Percentiles rank a stretch among this genome's conserved stretches.
phyloP scores from a whole-genome alignment of 2,329 filamentous ascomycete genomes.

The Pezicula carpinea region DNA sequence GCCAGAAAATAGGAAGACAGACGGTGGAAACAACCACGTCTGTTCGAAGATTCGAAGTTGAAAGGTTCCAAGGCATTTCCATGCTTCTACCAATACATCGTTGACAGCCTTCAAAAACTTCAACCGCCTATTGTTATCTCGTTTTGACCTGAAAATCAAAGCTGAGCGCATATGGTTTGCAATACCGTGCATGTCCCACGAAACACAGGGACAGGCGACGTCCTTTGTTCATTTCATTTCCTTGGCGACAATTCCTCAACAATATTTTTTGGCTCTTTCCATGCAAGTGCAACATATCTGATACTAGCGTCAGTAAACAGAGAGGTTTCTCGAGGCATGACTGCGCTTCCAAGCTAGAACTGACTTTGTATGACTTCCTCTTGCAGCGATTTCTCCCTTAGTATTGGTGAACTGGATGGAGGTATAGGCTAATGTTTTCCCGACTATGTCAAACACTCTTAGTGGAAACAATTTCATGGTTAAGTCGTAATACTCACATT shows the following conservation, averaged over 20 bases:
- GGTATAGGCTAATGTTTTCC: slow-evolving; percentile 60
- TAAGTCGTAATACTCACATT: slow-evolving; percentile 39
- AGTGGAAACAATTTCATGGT: not conserved
- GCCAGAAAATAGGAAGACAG: no score
- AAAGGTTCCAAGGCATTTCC: no score
- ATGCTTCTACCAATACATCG: no score
- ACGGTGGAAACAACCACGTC: no score
- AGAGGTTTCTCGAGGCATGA: not conserved
- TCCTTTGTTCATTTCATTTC: slow-evolving; percentile 5
- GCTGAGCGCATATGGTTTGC: no score
- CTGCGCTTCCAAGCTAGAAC: slow-evolving; percentile 2
- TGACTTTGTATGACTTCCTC: slow-evolving; percentile 64
- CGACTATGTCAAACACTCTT: slow-evolving; percentile 38
- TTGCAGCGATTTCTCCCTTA: slow-evolving; percentile 54
- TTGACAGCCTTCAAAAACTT: no score
- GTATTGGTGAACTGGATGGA: slow-evolving; percentile 53
- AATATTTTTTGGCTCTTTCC: slow-evolving; percentile 31
- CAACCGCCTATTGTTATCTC: no score
- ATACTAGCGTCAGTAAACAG: slow-evolving; percentile 4
- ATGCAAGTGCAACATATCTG: slow-evolving; percentile 30
- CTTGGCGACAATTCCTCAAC: slow-evolving; percentile 26
- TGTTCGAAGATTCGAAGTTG: no score
- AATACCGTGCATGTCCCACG: no score
- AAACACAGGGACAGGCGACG: not conserved
- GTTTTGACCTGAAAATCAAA: no score